These are phyloP conservation scores for Spencermartinsiella europaea DNA, from an alignment of 805 yeast species.

Conservation along the genomic window DNA sequence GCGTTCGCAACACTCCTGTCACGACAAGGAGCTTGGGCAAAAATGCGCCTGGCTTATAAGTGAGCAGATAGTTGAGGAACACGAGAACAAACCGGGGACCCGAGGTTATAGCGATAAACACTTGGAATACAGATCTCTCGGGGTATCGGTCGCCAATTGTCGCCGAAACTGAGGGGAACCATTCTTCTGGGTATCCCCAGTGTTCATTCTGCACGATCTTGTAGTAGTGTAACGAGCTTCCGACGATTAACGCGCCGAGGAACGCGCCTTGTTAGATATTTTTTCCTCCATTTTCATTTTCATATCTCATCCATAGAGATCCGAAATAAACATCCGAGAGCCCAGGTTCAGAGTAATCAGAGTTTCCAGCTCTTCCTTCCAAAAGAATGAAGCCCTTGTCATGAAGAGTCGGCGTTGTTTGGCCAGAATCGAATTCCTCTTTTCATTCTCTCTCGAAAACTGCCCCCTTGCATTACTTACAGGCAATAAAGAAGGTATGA, in stretches of 20 bases:
- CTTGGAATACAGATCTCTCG: slow-evolving; percentile 87
- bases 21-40: slow-evolving; percentile 32
- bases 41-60: slow-evolving; percentile 33
- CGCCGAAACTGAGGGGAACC: slow-evolving; percentile 98
- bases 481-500: slow-evolving; percentile 64
- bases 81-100: slow-evolving; percentile 81
- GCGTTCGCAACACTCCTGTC: slow-evolving; percentile 80
- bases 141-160: slow-evolving; percentile 97
- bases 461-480: slow-evolving; percentile 12
- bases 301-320: not conserved
- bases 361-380: not conserved
- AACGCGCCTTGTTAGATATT: slow-evolving; percentile 48
- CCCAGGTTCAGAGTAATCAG: not conserved
- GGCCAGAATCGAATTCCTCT: no score
- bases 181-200: slow-evolving; percentile 92
- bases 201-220: slow-evolving; percentile 85
- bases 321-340: not conserved
- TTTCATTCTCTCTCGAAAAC: not conserved
- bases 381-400: no score
- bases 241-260: slow-evolving; percentile 65
- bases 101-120: slow-evolving; percentile 85
- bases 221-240: slow-evolving; percentile 71
- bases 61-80: slow-evolving; percentile 43
- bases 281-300: no score
- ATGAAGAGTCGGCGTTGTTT: no score